These are phyloP conservation scores for Colletotrichum trifolii DNA, from an alignment of 2,329 filamentous ascomycete genomes.

Conservation along the genomic window DNA sequence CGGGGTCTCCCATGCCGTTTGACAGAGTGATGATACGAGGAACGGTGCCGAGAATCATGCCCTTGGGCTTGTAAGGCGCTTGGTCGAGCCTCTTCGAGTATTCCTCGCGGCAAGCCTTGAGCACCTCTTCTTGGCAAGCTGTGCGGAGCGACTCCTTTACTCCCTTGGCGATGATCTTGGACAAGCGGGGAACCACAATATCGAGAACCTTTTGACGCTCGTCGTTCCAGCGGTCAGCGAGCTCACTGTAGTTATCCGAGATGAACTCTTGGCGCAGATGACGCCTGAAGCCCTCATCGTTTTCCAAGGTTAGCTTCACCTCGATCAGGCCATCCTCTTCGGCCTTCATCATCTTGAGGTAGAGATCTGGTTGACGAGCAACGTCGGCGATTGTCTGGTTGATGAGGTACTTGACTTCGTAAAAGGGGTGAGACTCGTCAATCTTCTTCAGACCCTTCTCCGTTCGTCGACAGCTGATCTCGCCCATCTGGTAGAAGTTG, in stretches of 20 bases:
- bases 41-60: slow-evolving; percentile 87
- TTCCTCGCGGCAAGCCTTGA: slow-evolving; percentile 87
- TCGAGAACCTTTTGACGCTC: slow-evolving; percentile 88
- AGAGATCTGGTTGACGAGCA: slow-evolving; percentile 86
- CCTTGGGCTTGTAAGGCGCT: slow-evolving; percentile 94
- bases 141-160: slow-evolving; percentile 95
- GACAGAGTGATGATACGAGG: slow-evolving; percentile 89
- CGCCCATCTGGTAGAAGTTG: slow-evolving; percentile 84
- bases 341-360: slow-evolving; percentile 96
- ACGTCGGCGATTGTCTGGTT: slow-evolving; percentile 88
- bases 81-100: slow-evolving; percentile 93
- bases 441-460: slow-evolving; percentile 95
- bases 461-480: slow-evolving; percentile 88
- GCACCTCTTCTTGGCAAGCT: slow-evolving; percentile 91
- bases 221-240: slow-evolving; percentile 94
- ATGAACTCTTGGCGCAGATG: slow-evolving; percentile 86
- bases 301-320: slow-evolving; percentile 81
- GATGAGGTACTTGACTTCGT: slow-evolving; percentile 96
- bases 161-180: slow-evolving; percentile 86
- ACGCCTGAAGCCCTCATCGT: slow-evolving; percentile 79
- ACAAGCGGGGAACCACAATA: slow-evolving; percentile 81
- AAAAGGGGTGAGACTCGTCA: slow-evolving; percentile 94
- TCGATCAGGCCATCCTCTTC: slow-evolving; percentile 94
- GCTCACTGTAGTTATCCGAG: slow-evolving; percentile 94
- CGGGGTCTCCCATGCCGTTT: slow-evolving; percentile 80